Base-by-base conservation (phyloP, 208 protist genomes). In the Polymyxa betae region DNA sequence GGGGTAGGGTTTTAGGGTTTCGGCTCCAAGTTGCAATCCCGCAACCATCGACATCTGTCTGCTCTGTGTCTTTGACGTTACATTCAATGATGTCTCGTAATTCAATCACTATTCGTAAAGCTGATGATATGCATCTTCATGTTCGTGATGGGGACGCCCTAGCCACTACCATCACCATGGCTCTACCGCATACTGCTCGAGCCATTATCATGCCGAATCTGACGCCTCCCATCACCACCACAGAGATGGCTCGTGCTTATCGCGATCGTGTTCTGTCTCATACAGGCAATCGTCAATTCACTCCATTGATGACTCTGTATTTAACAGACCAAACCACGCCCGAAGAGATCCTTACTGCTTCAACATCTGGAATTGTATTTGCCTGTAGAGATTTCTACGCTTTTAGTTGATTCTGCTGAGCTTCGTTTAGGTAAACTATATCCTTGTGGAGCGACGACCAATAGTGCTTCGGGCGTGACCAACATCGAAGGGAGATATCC, bases 131-230 rank as follows among this genome's bases (percentile, higher is more conserved):
- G 24, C 92, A 93, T 89, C 46, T 90, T 32, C 92, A 93, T 91
- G 60, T 93, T n/a, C 88, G 92, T 43, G 90, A 92, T 43, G 92
- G 92, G 40, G 91, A 88, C 32, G 89, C 90, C 45, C 77, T 93
- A 29, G 0, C 20, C 20, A 54, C 29, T 35, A 90, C 77, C 1
- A 89, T 92, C 52, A 0, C 0, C 1, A 72, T 64, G 0, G 91
- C 89, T 45, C 54, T 54, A 1, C 49, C 60, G 0, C 89, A 94
- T 38, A 90, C 93, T 38, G 0, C 24, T 0, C 64, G 93, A 20
- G 90, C 82, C 38, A 92, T 94, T 49, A 24, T 92, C 52, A 94
- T 94, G 93, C 93, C 93, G 24, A 94, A 94, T 88, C 77, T 94
- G 12, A 77, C 90, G 54, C 92, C 92, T 0, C 38, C 77, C n/a